Evolutionary conservation across 2,329 filamentous ascomycete genomes (phyloP), one percentile per base, ranked within the genome.

Genomic region (Arthrobotrys megalospora): DNA sequence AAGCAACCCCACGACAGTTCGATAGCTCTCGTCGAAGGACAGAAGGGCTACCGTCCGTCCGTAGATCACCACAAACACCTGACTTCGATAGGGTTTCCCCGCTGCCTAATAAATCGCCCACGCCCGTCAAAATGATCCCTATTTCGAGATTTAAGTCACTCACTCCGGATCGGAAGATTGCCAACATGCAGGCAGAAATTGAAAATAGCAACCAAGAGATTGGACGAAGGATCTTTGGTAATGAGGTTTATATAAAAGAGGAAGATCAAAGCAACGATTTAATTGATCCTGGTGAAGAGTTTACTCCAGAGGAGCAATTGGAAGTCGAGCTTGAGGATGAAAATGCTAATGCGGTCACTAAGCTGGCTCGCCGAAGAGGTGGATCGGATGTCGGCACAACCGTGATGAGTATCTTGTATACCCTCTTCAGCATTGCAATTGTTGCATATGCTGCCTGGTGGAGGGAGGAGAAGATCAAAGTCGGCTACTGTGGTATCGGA

Each of bases 401-500:
- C 36, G 14, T 70, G 1, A 88, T 89, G 75, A 89, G 89, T 0
- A 91, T 93, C 14, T 87, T 95, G 1, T 90, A 90, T 83, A 89
- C 94, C 5, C 86, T 97, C 1, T 83, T 95, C 2, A 83, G 92
- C 19, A 90, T 91, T 0, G 85, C 96, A 8, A 84, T 96, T 6
- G 88, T 88, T 36, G 90, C 91, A 0, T 93, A 97, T 80, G 91
- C 88, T 34, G 89, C 89, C 7, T 96, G 94, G 89, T 99, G 94
- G 86, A 88, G 95, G 60, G 93, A 97, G 83, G 96, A 99, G 85
- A 98, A 98, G 87, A 87, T 97, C n/a, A 92, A 93, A 14, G 93
- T 98, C 19, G 96, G 96, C 38, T 99, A 97, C 83, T 99, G 96
- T 83, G 94, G 94, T 11, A 89, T 97, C 66, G 96, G 92, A 24